Evolutionary conservation across 2,329 filamentous ascomycete genomes (phyloP).

Genomic region (Diaporthe nobilis): DNA sequence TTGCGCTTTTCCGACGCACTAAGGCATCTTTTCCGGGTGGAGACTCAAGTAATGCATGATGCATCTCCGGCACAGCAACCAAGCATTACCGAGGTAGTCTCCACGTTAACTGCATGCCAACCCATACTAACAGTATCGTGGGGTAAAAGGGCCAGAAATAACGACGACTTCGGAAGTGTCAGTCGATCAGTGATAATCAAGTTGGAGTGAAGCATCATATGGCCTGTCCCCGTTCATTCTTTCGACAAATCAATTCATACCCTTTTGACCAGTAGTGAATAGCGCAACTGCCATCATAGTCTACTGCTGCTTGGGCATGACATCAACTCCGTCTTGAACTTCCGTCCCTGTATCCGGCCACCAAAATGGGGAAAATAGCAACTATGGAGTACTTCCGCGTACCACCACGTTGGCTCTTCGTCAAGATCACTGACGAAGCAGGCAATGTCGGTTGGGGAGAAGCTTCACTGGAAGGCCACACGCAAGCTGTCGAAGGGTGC

Average conservation of each 20-base stretch:
- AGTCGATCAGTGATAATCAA: not conserved
- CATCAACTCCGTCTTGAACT: not conserved
- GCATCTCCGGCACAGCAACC: not conserved
- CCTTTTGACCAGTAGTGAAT: not conserved
- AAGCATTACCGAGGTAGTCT: slow-evolving; percentile 9
- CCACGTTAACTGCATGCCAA: slow-evolving; percentile 29
- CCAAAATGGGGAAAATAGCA: slow-evolving; percentile 70
- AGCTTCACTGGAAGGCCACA: slow-evolving; percentile 75
- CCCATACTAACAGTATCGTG: slow-evolving; percentile 7
- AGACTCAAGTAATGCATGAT: not conserved
- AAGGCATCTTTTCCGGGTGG: slow-evolving; percentile 13
- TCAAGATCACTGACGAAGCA: slow-evolving; percentile 74
- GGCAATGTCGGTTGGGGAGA: slow-evolving; percentile 75
- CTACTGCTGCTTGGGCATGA: not conserved
- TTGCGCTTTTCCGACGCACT: slow-evolving; percentile 13
- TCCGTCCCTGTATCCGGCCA: not conserved
- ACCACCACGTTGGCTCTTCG: slow-evolving; percentile 76
- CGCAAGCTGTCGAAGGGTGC: slow-evolving; percentile 74
- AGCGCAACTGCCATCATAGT: not conserved
- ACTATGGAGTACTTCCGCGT: slow-evolving; percentile 76
- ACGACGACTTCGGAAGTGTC: not conserved
- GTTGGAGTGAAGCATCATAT: not conserved
- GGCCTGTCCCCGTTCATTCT: not conserved
- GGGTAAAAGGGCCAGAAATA: not conserved
- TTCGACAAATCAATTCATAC: not conserved